These are phyloP conservation scores for Claviceps sp. DNA, from an alignment of 2,329 filamentous ascomycete species.

Conservation along the genomic window DNA sequence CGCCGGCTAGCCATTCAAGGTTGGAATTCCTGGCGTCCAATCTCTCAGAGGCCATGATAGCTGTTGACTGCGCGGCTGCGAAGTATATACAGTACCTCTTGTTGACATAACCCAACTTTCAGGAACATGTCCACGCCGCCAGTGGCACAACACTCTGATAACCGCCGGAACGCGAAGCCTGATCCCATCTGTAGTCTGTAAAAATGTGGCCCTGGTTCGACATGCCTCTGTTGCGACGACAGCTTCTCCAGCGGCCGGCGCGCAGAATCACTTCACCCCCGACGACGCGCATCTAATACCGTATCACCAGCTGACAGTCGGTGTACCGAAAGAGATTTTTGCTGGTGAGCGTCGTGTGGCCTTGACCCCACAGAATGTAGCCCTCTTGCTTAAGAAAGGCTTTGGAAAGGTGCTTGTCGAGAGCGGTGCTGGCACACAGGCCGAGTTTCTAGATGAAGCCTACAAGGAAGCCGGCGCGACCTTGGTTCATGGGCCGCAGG, in stretches of 20 bases:
- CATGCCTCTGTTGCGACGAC: constrained; percentile 22
- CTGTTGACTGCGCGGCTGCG: neutral
- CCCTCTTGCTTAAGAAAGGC: constrained; percentile 72
- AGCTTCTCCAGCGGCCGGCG: constrained; percentile 11
- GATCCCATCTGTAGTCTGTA: constrained; percentile 15
- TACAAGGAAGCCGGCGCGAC: constrained; percentile 70
- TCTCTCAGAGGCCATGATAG: neutral
- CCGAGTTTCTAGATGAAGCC: constrained; percentile 64
- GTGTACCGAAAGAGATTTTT: constrained; percentile 67
- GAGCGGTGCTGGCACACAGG: constrained; percentile 62
- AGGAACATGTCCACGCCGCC: constrained; percentile 15
- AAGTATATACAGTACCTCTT: neutral
- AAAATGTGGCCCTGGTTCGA: constrained; percentile 24
- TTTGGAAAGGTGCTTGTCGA: constrained; percentile 67
- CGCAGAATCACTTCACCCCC: constrained; percentile 26
- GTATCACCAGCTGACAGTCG: constrained; percentile 61
- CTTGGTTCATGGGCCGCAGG: constrained; percentile 51
- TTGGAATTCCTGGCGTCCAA: constrained; percentile 1
- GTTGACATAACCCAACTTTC: constrained; percentile 2
- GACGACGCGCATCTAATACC: constrained; percentile 37
- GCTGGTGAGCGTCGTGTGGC: constrained; percentile 71
- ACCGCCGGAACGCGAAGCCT: constrained; percentile 16
- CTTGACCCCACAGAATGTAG: constrained; percentile 72
- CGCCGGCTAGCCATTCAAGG: constrained; percentile 13
- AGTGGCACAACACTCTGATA: constrained; percentile 26